Evolutionary conservation across 2,329 filamentous ascomycete species (phyloP).

Genomic region (Tolypocladium tropicale): DNA sequence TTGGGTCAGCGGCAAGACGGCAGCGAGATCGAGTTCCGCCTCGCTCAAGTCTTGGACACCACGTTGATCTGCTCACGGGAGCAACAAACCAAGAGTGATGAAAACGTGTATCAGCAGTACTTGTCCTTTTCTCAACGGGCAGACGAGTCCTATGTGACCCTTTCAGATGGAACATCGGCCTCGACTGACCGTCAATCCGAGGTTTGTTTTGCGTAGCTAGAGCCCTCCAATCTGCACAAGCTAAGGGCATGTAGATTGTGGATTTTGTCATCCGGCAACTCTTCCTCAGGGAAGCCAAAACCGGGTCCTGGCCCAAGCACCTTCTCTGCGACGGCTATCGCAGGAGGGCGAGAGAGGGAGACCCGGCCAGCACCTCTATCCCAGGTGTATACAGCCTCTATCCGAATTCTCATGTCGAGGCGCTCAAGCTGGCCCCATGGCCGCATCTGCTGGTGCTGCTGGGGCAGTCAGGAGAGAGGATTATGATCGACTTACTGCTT

Average conservation of each 20-base stretch:
- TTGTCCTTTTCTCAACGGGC: conserved; percentile 50
- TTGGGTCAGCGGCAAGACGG: conserved; percentile 23
- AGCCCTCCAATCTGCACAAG: not conserved
- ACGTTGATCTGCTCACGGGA: conserved; percentile 51
- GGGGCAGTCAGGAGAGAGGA: conserved; percentile 62
- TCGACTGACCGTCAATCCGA: conserved; percentile 51
- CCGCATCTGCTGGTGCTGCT: conserved; percentile 62
- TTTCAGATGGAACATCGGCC: conserved; percentile 34
- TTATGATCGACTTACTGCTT: conserved; percentile 68
- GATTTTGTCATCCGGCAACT: conserved; percentile 70
- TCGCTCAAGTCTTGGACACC: conserved; percentile 56
- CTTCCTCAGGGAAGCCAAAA: conserved; percentile 48
- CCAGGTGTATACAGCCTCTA: conserved; percentile 55
- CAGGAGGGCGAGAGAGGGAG: conserved; percentile 26
- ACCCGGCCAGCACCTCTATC: conserved; percentile 32
- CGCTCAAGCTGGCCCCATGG: conserved; percentile 65
- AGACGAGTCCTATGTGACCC: conserved; percentile 46
- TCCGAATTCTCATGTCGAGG: conserved; percentile 59
- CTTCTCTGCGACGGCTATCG: conserved; percentile 78
- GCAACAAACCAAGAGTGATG: conserved; percentile 11
- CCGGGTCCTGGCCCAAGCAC: conserved; percentile 50
- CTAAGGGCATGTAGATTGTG: conserved; percentile 46
- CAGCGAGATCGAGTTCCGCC: conserved; percentile 23
- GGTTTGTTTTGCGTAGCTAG: conserved; percentile 33
- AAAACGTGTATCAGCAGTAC: conserved; percentile 44